These are phyloP conservation scores for Colletotrichum tropicicola DNA, from an alignment of 2,329 filamentous ascomycete species.

Conservation along the genomic window DNA sequence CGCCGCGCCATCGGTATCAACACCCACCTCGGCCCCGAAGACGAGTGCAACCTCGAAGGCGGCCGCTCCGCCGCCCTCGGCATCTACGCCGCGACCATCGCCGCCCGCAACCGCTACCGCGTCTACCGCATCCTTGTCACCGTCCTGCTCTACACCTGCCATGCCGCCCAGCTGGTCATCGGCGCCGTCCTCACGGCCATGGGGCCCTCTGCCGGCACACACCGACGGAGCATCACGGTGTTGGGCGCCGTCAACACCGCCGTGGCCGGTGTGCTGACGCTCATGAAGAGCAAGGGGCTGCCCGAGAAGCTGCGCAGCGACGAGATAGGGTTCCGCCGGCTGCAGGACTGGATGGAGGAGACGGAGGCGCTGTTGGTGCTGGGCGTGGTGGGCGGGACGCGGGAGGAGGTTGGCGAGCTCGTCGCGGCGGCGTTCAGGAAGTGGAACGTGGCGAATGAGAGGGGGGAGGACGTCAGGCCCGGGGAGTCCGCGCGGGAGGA, in stretches of 20 bases:
- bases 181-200: constrained; percentile 57
- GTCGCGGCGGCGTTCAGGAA: constrained; percentile 52
- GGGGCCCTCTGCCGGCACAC: constrained; percentile 54
- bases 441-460: constrained; percentile 52
- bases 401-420: constrained; percentile 51
- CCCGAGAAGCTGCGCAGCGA: constrained; percentile 57
- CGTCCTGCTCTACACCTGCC: constrained; percentile 49
- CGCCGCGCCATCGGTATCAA: constrained; percentile 54
- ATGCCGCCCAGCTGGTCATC: constrained; percentile 56
- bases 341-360: constrained; percentile 65
- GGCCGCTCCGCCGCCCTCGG: constrained; percentile 45
- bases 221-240: constrained; percentile 61
- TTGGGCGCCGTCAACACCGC: constrained; percentile 71
- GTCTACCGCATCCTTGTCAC: constrained; percentile 45
- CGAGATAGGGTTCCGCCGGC: constrained; percentile 52
- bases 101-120: constrained; percentile 39
- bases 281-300: constrained; percentile 60
- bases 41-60: constrained; percentile 41
- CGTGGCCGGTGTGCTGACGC: constrained; percentile 68
- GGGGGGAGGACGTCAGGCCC: constrained; percentile 50
- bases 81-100: constrained; percentile 51
- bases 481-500: constrained; percentile 32
- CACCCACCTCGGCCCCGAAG: constrained; percentile 32
- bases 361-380: constrained; percentile 54
- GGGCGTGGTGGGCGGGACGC: constrained; percentile 50